Percentiles rank a stretch among this genome's conserved stretches.
These are phyloP conservation scores for Solanum commersonii DNA, from an alignment of 257 asterid genomes.

Conservation along the genomic window DNA sequence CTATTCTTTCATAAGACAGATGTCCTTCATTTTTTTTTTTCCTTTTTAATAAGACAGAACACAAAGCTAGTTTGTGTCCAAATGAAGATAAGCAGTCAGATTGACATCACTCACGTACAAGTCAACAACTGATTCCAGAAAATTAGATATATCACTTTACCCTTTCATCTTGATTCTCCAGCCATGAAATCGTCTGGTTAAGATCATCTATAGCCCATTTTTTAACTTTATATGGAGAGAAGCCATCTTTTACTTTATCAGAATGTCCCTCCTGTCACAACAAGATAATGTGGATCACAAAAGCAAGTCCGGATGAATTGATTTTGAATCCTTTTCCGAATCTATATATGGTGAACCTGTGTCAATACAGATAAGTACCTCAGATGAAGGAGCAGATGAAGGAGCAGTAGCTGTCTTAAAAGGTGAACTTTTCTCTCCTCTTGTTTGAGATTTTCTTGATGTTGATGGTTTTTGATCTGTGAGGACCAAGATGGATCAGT, in stretches of 20 bases:
- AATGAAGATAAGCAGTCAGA: not conserved
- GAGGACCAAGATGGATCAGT: not conserved
- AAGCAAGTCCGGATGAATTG: not conserved
- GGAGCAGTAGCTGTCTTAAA: conserved; percentile 22
- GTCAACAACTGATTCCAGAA: not conserved
- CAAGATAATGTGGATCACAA: not conserved
- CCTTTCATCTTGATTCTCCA: conserved; percentile 83
- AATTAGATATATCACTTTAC: conserved; percentile 23
- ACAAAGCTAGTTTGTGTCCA: not conserved
- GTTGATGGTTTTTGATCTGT: conserved; percentile 47
- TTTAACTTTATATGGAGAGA: conserved; percentile 59
- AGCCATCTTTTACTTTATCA: conserved; percentile 27
- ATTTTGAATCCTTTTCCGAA: not conserved
- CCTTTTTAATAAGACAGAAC: not conserved
- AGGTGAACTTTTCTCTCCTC: conserved; percentile 28
- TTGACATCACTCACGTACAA: not conserved
- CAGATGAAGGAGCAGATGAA: conserved; percentile 19
- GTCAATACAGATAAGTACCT: conserved; percentile 27
- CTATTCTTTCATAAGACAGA: not conserved
- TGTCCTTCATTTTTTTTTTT: not conserved
- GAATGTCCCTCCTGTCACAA: conserved; percentile 12
- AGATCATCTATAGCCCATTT: conserved; percentile 87
- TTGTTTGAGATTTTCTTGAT: conserved; percentile 32
- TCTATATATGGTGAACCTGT: not conserved
- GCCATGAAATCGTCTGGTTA: conserved; percentile 65